Percentiles rank a stretch among this genome's conserved stretches.
Evolutionary conservation across 1,284 basidiomycete genomes (phyloP).

Genomic region (Rhodotorula sp.): DNA sequence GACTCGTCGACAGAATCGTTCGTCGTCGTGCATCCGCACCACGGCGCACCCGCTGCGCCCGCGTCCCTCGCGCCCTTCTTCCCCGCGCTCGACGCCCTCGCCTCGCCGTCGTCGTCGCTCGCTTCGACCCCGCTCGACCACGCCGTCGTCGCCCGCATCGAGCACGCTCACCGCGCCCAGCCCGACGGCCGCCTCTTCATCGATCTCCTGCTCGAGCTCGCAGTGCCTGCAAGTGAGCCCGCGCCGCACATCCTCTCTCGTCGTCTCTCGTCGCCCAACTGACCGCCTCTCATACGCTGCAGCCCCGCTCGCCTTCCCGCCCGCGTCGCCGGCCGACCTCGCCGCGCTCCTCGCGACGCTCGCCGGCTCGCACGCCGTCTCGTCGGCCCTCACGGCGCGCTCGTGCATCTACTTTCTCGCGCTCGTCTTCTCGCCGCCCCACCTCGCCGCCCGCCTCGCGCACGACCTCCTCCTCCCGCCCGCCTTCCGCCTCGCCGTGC

Average conservation of each 20-base stretch:
- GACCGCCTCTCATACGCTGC: neutral
- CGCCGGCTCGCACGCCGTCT: neutral
- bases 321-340: conserved; percentile 15
- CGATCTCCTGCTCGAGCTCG: conserved; percentile 29
- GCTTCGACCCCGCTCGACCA: neutral
- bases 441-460: neutral
- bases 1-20: conserved; percentile 13
- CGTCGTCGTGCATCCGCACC: conserved; percentile 14
- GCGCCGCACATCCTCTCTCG: neutral
- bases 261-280: neutral
- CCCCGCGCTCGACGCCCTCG: conserved; percentile 4
- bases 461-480: conserved; percentile 24
- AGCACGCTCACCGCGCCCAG: neutral
- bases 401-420: conserved; percentile 39
- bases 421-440: conserved; percentile 10
- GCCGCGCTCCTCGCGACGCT: conserved; percentile 16
- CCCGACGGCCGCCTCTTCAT: conserved; percentile 27
- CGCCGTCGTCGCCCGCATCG: neutral
- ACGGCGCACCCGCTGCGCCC: neutral
- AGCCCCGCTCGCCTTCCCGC: conserved; percentile 20
- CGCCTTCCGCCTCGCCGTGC: conserved; percentile 24
- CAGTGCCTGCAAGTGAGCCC: conserved; percentile 1
- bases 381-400: conserved; percentile 5
- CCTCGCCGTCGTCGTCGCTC: neutral
- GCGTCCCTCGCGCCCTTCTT: conserved; percentile 1